Evolutionary conservation across 2,329 filamentous ascomycete species (phyloP).

Genomic region (Botrytis paeoniae): DNA sequence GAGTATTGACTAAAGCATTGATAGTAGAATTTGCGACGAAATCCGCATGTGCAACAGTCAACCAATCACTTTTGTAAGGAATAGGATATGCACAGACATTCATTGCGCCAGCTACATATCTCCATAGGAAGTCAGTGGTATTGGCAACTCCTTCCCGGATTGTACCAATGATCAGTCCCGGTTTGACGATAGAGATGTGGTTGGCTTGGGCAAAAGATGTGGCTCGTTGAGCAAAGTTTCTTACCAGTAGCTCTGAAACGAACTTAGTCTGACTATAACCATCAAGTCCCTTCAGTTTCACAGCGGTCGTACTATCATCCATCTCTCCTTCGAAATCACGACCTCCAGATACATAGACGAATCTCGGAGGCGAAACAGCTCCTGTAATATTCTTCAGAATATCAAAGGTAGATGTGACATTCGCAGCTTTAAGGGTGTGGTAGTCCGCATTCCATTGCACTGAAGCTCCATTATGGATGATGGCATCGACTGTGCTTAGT

Average conservation of each 20-base stretch:
- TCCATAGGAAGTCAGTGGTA: conserved; percentile 31
- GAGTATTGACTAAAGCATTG: neutral
- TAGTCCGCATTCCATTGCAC: conserved; percentile 76
- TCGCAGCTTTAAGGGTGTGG: conserved; percentile 55
- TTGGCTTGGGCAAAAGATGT: neutral
- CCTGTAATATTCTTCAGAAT: conserved; percentile 18
- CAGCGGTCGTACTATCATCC: neutral
- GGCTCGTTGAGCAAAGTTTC: conserved; percentile 13
- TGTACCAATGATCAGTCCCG: conserved; percentile 28
- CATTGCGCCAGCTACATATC: conserved; percentile 26
- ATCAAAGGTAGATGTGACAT: conserved; percentile 58
- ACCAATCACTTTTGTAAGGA: conserved; percentile 7
- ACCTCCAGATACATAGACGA: conserved; percentile 14
- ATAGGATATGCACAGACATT: conserved; percentile 20
- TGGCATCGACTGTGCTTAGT: conserved; percentile 61
- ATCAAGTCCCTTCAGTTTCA: conserved; percentile 43
- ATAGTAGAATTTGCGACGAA: conserved; percentile 1
- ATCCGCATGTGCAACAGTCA: conserved; percentile 11
- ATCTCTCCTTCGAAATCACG: neutral
- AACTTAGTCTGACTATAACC: conserved; percentile 91
- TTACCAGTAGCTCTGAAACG: conserved; percentile 61
- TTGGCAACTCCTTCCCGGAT: conserved; percentile 28
- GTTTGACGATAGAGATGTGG: conserved; percentile 25
- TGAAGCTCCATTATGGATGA: conserved; percentile 76
- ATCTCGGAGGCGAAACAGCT: neutral